Evolutionary conservation across 768 basidiomycete species (phyloP), one percentile per base, ranked within the genome.

Genomic region (Leucocoprinus birnbaumii): DNA sequence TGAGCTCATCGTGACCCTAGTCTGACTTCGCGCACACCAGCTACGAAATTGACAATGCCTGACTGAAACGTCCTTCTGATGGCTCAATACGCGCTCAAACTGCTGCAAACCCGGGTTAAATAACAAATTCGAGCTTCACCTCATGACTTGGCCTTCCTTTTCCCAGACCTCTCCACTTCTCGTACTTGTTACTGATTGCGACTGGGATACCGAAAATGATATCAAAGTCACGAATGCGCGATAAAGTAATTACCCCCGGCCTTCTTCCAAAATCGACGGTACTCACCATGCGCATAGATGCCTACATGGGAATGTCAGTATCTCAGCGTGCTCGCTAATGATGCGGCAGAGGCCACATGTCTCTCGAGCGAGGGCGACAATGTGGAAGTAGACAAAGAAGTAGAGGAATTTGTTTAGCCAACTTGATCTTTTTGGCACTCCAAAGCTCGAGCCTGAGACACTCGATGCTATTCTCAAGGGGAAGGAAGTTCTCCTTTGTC

Each of bases 111-210:
- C n/a, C n/a, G 18, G 5, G 26, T 38, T 26, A 21, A 34, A n/a
- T 21, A 21, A 2, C n/a, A n/a, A n/a, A n/a, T n/a, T 16, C 31
- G 24, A 14, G 25, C 25, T 10, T 24, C 10, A 24, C 47, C 53
- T 38, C 31, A 55, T 55, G 53, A 16, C 45, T 21, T 37, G 24
- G 22, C 46, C 53, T 55, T 55, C 53, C 11, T 55, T 48, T 48
- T 54, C 53, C 10, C 53, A 55, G 47, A 38, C 25, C 16, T 27
- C 38, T 40, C 38, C 26, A 14, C 31, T 46, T n/a, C 38, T 25
- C 2, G n/a, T n/a, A n/a, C n/a, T 24, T 37, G 27, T 27, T 26
- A 21, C 13, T 13, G 25, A 22, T 40, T 16, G 49, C 21, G 11
- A 24, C 35, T 6, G 21, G 42, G 11, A 24, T 31, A 11, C 13